Evolutionary conservation across 352 stramenopile genomes (phyloP), one percentile per base, ranked within the genome.

Genomic region (Pythium aristosporum): DNA sequence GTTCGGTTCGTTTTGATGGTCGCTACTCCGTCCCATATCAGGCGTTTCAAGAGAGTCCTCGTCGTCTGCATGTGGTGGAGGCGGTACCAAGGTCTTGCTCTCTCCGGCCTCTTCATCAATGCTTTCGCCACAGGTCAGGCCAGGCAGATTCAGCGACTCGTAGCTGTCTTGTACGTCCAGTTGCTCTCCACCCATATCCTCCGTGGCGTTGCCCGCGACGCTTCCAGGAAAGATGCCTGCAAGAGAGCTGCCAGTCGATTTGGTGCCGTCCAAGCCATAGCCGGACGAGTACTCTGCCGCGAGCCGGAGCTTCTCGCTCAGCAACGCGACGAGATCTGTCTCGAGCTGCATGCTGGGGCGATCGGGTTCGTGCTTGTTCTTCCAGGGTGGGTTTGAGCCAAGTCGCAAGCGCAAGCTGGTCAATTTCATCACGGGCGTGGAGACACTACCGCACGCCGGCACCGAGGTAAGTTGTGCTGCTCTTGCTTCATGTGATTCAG

Each of bases 361-460:
- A 5, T 66, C 44, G 20, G 77, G 68, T 13, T 80, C 65, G 16
- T 76, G 74, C 0, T 75, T 44, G 16, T 67, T 44, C 52, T 74
- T 76, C 80, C 74, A 90, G 61, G 80, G 79, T 54, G 53, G 43
- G 11, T 88, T 91, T 12, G 69, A 80, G 8, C 71, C 72, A 18
- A 43, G 36, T 39, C 32, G 82, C 34, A 89, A 92, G 65, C 76
- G 81, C 13, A 80, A 84, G 30, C 70, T 89, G 9, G 63, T 92
- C 58, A 88, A 91, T 60, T 92, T 92, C 61, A 76, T 92, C 60
- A 89, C 81, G 8, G 83, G 83, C 4, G 76, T 89, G 10, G 80
- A 86, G 28, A 87, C 79, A 2, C 28, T 92, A 25, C 83, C 83
- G 0, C 62, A 89, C 20, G 25, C 71, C 20, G 80, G 80, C 37